Base-by-base conservation (phyloP, 306 rosid genomes). In the Astragalus membranaceus region DNA sequence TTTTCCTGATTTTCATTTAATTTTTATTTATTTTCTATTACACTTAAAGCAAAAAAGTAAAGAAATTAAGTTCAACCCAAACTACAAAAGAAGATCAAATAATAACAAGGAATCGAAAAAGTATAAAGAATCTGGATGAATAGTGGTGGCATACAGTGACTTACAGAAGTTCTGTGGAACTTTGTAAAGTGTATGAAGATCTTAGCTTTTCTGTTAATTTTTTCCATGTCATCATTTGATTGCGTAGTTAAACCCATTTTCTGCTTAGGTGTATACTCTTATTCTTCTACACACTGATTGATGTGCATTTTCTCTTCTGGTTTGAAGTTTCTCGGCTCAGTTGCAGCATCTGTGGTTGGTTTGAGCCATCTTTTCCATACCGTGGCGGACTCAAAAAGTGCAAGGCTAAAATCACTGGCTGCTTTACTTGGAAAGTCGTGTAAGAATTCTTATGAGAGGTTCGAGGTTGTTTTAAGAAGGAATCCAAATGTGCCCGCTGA, bases 311-410 rank as follows among this genome's bases (percentile, higher is more conserved):
- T 36, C 13, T 79, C 69, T 46, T 78, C 26, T 63, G 78, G 74
- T 80, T 46, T 35, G 51, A 78, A 80, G 75, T 75, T 80, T 70
- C 86, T 85, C 57, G 89, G 93, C 70, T 84, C 88, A 72, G 87
- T 85, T 85, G 84, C 72, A 64, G 77, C 91, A 72, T 84, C 89
- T 65, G 96, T 84, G 76, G 93, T 90, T 54, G 96, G 96, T 79
- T 66, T 90, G 64, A 87, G 96, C 83, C 80, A 90, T 67, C 84
- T 87, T 79, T 89, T 87, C 64, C 84, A 62, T 70, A 52, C 73
- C 46, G 88, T 72, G 41, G 79, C 73, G 65, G 96, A 89, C 79
- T 79, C 91, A 73, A 85, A 80, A 20, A 81, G 86, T 67, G 80
- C 69, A 70, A 85, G 75, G 58, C 78, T 90, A 65, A 87, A 80